Conservation (phyloP, 73 alveolate species). For the Blepharisma japonicum region DNA sequence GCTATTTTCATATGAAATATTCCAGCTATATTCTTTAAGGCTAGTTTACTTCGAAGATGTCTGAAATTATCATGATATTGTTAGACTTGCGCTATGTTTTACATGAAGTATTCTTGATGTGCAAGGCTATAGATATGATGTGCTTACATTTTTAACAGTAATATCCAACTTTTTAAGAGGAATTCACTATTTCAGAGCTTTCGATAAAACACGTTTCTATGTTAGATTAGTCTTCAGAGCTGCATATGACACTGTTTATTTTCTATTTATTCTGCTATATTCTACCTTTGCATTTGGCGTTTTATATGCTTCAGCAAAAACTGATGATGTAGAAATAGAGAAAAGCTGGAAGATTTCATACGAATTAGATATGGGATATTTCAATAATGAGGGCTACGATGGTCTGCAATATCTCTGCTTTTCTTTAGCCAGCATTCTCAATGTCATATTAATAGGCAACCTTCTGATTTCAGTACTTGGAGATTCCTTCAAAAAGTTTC, state of each 20-base stretch:
- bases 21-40: too few relatives aligned
- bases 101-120: too few relatives aligned
- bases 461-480: not conserved
- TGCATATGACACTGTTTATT: not conserved
- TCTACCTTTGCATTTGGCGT: conserved; percentile 17
- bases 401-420: not conserved
- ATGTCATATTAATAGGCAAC: not conserved
- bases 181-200: conserved; percentile 3
- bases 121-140: too few relatives aligned
- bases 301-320: not conserved
- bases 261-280: not conserved
- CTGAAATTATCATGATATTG: too few relatives aligned
- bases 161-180: too few relatives aligned
- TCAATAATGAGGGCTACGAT: not conserved
- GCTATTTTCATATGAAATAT: too few relatives aligned
- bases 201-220: conserved; percentile 11
- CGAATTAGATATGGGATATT: not conserved
- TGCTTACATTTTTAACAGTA: too few relatives aligned
- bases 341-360: not conserved
- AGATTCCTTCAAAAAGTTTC: conserved; percentile 18
- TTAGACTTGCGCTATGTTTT: too few relatives aligned
- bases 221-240: not conserved
- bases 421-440: not conserved
- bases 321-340: not conserved
- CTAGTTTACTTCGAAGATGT: too few relatives aligned